Evolutionary conservation across 179 eudicot genomes (phyloP).

Genomic region (Amaranthus tricolor): DNA sequence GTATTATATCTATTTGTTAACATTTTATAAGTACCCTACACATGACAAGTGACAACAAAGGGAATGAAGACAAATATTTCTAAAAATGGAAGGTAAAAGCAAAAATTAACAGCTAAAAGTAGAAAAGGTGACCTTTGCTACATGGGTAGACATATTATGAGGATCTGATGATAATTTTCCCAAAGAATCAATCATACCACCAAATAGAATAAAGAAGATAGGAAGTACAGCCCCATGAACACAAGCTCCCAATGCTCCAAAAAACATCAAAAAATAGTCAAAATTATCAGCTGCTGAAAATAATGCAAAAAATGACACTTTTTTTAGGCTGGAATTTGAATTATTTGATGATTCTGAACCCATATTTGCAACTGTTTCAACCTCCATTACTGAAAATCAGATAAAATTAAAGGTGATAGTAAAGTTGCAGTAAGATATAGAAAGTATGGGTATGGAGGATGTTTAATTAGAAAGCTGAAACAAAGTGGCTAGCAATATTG

Average conservation of each 20-base stretch:
- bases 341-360: neutral
- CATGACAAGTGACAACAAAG: neutral
- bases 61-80: neutral
- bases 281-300: conserved; percentile 46
- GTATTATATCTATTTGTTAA: too few species aligned
- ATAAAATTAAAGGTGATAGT: too few species aligned
- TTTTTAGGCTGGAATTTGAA: neutral
- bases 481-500: too few species aligned
- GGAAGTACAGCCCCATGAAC: conserved; percentile 54
- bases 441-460: too few species aligned
- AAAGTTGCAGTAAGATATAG: too few species aligned
- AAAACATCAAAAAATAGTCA: conserved; percentile 45
- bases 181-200: conserved; percentile 49
- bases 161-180: conserved; percentile 45
- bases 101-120: neutral
- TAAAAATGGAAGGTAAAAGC: neutral
- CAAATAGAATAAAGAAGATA: conserved; percentile 50
- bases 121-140: conserved; percentile 36
- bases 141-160: conserved; percentile 30
- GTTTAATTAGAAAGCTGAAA: too few species aligned
- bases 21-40: too few species aligned
- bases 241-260: conserved; percentile 54
- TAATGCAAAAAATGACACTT: conserved; percentile 32
- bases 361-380: conserved; percentile 5
- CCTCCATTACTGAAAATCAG: neutral